A percentile compares a stretch with the other conserved stretches of the same genome.
These are phyloP conservation scores for Talaromyces sp. DNA, from an alignment of 2,329 filamentous ascomycete genomes.

Conservation along the genomic window DNA sequence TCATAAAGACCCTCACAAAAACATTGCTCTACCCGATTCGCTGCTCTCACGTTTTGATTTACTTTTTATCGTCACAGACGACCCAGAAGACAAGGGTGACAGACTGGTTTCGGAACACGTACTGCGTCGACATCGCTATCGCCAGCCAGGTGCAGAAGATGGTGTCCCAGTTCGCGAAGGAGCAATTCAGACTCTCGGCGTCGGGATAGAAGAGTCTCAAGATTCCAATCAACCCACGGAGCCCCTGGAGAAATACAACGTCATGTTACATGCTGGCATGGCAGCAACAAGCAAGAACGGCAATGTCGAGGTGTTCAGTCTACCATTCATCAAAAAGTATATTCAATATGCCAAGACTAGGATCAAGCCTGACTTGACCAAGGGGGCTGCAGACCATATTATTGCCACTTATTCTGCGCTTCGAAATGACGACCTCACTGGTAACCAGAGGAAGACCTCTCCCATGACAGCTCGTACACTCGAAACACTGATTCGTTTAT, in stretches of 20 bases:
- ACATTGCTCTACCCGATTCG: slow-evolving; percentile 95
- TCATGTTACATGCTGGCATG: slow-evolving; percentile 91
- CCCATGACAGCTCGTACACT: slow-evolving; percentile 96
- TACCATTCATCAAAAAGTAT: slow-evolving; percentile 99
- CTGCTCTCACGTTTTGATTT: slow-evolving; percentile 97
- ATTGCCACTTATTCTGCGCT: slow-evolving; percentile 86
- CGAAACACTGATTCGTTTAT: slow-evolving; percentile 95
- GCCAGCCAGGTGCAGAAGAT: slow-evolving; percentile 87
- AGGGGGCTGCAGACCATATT: slow-evolving; percentile 88
- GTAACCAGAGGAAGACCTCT: slow-evolving; percentile 87
- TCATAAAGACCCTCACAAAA: slow-evolving; percentile 97
- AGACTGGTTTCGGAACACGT: slow-evolving; percentile 93
- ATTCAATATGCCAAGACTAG: slow-evolving; percentile 96
- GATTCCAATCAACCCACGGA: slow-evolving; percentile 72
- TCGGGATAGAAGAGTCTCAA: slow-evolving; percentile 75
- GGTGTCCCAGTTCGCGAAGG: slow-evolving; percentile 92
- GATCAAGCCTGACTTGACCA: slow-evolving; percentile 84
- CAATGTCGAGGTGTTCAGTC: slow-evolving; percentile 84
- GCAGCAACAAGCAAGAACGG: slow-evolving; percentile 71
- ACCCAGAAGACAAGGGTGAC: slow-evolving; percentile 92
- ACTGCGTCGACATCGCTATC: slow-evolving; percentile 93
- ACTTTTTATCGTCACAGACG: slow-evolving; percentile 94
- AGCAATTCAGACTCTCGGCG: slow-evolving; percentile 75
- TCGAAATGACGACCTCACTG: slow-evolving; percentile 91
- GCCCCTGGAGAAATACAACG: slow-evolving; percentile 93